phyloP scores from a whole-genome alignment of 2,329 filamentous ascomycete species.

The Trichoderma brevicompactum region DNA sequence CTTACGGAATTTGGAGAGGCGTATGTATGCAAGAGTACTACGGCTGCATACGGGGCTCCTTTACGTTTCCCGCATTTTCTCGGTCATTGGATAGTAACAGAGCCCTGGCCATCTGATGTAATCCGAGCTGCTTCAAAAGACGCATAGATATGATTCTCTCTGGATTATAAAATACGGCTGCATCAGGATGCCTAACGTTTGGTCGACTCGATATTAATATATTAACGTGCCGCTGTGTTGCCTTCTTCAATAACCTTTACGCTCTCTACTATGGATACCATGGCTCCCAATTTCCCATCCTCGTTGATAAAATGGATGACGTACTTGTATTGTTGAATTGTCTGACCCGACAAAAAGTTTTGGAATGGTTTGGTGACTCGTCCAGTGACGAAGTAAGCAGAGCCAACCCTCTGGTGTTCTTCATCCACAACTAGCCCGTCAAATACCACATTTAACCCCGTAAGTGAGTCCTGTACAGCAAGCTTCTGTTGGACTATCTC shows the following conservation, averaged over 20 bases:
- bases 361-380: background rate
- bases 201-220: background rate
- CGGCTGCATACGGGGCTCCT: too few species aligned
- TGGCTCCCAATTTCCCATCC: background rate
- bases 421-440: conserved; percentile 1
- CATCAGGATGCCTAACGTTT: background rate
- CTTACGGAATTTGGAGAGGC: too few species aligned
- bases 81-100: too few species aligned
- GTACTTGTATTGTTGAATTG: background rate
- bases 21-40: too few species aligned
- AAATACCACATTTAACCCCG: background rate
- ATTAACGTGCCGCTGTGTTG: background rate
- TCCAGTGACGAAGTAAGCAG: background rate
- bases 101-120: too few species aligned
- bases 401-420: background rate
- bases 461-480: background rate
- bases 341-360: background rate
- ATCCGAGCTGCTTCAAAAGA: too few species aligned
- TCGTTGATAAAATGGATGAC: conserved; percentile 4
- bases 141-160: background rate
- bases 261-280: background rate
- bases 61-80: too few species aligned
- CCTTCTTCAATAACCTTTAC: background rate
- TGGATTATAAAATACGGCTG: too few species aligned
- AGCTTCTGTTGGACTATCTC: conserved; percentile 1